Percentiles rank a stretch among this genome's conserved stretches.
Evolutionary conservation across 805 yeast species (phyloP).

Genomic region (Scheffersomyces spartinae): DNA sequence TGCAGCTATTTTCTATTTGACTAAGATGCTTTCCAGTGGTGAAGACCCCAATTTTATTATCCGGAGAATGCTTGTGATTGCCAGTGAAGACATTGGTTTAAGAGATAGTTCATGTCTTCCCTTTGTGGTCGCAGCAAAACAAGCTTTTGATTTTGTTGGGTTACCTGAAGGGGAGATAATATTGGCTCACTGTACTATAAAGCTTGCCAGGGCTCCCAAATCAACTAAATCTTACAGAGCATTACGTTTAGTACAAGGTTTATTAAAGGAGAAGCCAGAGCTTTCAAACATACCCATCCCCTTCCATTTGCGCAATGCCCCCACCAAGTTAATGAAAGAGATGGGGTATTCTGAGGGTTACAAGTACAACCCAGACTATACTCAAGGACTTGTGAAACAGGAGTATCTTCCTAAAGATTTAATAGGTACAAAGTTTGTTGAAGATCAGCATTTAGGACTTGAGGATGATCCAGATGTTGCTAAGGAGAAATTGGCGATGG

Average conservation of each 20-base stretch:
- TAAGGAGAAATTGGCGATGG: slow-evolving; percentile 6
- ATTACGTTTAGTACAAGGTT: slow-evolving; percentile 52
- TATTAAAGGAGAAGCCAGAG: slow-evolving; percentile 46
- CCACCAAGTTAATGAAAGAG: slow-evolving; percentile 82
- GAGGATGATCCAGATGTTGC: slow-evolving; percentile 9
- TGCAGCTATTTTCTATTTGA: slow-evolving; percentile 81
- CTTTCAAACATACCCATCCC: slow-evolving; percentile 59
- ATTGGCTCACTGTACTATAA: slow-evolving; percentile 87
- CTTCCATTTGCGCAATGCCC: slow-evolving; percentile 85
- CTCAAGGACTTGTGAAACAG: slow-evolving; percentile 64
- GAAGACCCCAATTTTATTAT: slow-evolving; percentile 88
- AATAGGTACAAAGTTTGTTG: slow-evolving; percentile 37
- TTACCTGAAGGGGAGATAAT: slow-evolving; percentile 89
- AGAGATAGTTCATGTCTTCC: slow-evolving; percentile 78
- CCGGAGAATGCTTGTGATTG: slow-evolving; percentile 86
- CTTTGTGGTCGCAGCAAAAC: slow-evolving; percentile 75
- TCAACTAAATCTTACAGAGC: slow-evolving; percentile 81
- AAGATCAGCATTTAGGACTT: slow-evolving; percentile 50
- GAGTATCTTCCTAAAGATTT: slow-evolving; percentile 62
- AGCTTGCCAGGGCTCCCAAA: slow-evolving; percentile 75
- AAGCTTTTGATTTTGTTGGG: slow-evolving; percentile 82
- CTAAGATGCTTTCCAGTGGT: slow-evolving; percentile 84
- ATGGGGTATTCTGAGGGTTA: slow-evolving; percentile 77
- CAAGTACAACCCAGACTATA: slow-evolving; percentile 78
- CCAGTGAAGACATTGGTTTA: slow-evolving; percentile 89